Percentiles rank a stretch among this genome's conserved stretches.
Evolutionary conservation across 2,329 filamentous ascomycete species (phyloP).

Genomic region (Hypoxylon sp.): DNA sequence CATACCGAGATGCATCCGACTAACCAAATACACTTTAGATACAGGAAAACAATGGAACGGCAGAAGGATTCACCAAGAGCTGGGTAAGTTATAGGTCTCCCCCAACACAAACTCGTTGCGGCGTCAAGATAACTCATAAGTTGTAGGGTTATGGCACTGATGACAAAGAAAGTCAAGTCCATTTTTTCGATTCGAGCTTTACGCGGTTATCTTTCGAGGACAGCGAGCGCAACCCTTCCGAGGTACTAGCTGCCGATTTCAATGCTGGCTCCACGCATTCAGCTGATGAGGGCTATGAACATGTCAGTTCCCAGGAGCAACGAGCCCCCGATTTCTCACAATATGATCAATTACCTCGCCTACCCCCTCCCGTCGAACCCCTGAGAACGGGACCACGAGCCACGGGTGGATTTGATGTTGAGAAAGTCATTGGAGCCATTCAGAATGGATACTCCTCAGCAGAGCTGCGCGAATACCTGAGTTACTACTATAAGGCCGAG

Average conservation of each 20-base stretch:
- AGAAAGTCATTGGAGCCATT: conserved; percentile 32
- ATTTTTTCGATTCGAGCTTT: conserved; percentile 26
- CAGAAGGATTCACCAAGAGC: conserved; percentile 18
- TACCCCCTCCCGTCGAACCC: conserved; percentile 10
- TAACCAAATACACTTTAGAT: conserved; percentile 17
- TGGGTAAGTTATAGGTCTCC: conserved; percentile 19
- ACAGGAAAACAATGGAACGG: conserved; percentile 6
- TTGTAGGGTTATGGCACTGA: conserved; percentile 22
- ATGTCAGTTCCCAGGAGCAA: conserved; percentile 22
- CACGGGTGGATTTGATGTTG: conserved; percentile 21
- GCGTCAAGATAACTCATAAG: conserved; percentile 18
- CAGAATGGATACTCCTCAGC: conserved; percentile 35
- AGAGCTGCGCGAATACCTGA: conserved; percentile 24
- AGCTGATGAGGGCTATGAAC: conserved; percentile 25
- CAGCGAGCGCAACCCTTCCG: conserved; percentile 26
- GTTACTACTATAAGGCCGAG: conserved; percentile 26
- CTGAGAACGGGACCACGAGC: not conserved
- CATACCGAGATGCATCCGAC: not conserved
- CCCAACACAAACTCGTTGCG: not conserved
- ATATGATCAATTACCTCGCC: conserved; percentile 33
- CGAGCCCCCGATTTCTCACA: conserved; percentile 22
- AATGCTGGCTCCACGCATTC: conserved; percentile 28
- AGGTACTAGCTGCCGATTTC: conserved; percentile 27
- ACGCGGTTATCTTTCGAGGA: conserved; percentile 30
- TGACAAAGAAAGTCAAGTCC: conserved; percentile 30